phyloP scores from a whole-genome alignment of 2,329 filamentous ascomycete genomes.

The Ascocoryne sarcoides region DNA sequence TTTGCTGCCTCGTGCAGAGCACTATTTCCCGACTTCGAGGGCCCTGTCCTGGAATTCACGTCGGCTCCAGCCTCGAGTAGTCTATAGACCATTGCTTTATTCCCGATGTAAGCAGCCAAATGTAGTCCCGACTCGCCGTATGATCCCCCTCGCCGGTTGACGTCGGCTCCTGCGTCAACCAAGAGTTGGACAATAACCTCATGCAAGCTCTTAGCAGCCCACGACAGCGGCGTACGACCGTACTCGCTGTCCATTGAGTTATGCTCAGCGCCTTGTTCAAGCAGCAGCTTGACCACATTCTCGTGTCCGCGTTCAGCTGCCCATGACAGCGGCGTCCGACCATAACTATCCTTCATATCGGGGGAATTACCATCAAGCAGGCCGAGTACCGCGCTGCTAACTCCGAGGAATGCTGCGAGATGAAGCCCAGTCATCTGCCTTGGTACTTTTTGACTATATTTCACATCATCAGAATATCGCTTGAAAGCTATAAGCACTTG shows the following conservation, averaged over 20 bases:
- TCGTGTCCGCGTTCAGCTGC: neutral
- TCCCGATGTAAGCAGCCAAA: neutral
- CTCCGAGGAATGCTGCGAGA: constrained; percentile 18
- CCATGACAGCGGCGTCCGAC: neutral
- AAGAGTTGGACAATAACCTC: neutral
- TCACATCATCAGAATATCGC: neutral
- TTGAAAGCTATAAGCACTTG: constrained; percentile 2
- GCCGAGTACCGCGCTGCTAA: neutral
- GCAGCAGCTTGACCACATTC: constrained; percentile 1
- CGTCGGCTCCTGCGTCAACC: neutral
- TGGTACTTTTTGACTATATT: constrained; percentile 7
- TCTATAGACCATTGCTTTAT: neutral
- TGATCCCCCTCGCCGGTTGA: neutral
- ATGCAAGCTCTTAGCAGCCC: neutral
- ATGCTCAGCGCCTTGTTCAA: neutral
- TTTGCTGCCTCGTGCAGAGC: neutral
- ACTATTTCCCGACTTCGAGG: neutral
- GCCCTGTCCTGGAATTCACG: neutral
- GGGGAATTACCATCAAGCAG: neutral
- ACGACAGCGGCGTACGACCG: neutral
- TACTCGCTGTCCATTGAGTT: neutral
- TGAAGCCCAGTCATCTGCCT: constrained; percentile 15
- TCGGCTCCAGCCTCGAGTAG: neutral
- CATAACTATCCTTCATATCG: neutral
- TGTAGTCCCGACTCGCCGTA: neutral